These are phyloP conservation scores for Phytopythium ostracodes DNA, from an alignment of 352 stramenopile species.

Conservation along the genomic window DNA sequence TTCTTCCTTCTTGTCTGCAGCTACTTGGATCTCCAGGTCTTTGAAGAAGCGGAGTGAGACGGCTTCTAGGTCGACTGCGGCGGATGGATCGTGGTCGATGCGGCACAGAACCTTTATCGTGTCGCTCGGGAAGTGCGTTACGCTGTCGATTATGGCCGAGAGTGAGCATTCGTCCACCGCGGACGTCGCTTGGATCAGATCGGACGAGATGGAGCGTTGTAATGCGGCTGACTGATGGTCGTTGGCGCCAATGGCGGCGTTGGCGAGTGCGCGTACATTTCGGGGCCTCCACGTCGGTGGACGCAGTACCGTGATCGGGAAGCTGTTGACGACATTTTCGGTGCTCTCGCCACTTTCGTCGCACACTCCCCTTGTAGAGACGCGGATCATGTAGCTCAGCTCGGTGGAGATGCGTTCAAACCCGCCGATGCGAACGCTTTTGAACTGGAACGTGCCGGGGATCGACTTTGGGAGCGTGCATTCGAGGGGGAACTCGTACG, in stretches of 20 bases:
- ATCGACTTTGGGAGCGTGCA: constrained; percentile 15
- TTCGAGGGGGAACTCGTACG: constrained; percentile 16
- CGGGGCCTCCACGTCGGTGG: background rate
- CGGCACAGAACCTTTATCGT: constrained; percentile 3
- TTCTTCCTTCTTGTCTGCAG: background rate
- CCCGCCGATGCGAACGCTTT: constrained; percentile 4
- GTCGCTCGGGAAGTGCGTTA: constrained; percentile 2
- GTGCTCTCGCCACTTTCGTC: background rate
- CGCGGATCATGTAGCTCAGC: constrained; percentile 8
- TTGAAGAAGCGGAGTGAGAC: background rate
- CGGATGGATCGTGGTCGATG: background rate
- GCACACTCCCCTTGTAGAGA: background rate
- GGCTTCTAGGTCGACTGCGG: background rate
- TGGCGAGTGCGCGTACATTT: constrained; percentile 3
- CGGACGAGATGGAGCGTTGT: constrained; percentile 1
- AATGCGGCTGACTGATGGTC: background rate
- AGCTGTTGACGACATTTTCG: background rate
- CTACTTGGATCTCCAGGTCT: background rate
- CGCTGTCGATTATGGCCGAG: constrained; percentile 6
- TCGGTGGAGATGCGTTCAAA: constrained; percentile 11
- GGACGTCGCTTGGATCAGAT: background rate
- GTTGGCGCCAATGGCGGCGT: background rate
- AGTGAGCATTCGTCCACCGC: background rate
- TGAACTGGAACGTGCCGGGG: constrained; percentile 12
- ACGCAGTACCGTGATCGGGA: background rate